These are phyloP conservation scores for Ilyonectria sp. DNA, from an alignment of 2,329 filamentous ascomycete species.

Conservation along the genomic window DNA sequence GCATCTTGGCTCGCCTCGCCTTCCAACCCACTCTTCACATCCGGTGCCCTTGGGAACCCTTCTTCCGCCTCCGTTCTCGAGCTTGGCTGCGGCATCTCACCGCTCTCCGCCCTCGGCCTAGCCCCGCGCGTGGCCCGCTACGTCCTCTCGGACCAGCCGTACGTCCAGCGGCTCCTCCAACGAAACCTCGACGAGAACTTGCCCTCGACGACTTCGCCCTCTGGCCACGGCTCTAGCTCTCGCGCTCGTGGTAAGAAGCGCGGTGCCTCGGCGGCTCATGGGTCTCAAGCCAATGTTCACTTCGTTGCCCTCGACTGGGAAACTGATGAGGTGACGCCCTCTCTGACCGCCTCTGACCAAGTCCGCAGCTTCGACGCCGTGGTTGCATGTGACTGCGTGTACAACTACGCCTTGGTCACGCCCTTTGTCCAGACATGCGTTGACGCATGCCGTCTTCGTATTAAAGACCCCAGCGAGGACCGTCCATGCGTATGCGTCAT, in stretches of 20 bases:
- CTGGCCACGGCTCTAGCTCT: slow-evolving; percentile 27
- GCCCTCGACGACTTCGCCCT: slow-evolving; percentile 26
- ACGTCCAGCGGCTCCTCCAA: slow-evolving; percentile 83
- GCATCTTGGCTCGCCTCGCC: slow-evolving; percentile 82
- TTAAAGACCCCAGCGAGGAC: slow-evolving; percentile 24
- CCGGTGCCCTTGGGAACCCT: slow-evolving; percentile 60
- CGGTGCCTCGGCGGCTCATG: not conserved
- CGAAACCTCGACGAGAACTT: slow-evolving; percentile 81
- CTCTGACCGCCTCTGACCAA: slow-evolving; percentile 55
- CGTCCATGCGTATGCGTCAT: slow-evolving; percentile 81
- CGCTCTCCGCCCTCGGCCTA: slow-evolving; percentile 80
- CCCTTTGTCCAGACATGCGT: slow-evolving; percentile 88
- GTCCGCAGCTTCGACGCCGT: slow-evolving; percentile 76
- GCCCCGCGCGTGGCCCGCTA: slow-evolving; percentile 75
- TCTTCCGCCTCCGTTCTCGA: slow-evolving; percentile 77
- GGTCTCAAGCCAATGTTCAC: slow-evolving; percentile 58
- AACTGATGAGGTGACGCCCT: slow-evolving; percentile 66
- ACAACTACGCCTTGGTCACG: slow-evolving; percentile 88
- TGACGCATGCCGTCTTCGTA: slow-evolving; percentile 77
- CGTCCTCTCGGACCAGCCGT: slow-evolving; percentile 89
- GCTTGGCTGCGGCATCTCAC: slow-evolving; percentile 90
- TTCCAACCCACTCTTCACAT: slow-evolving; percentile 73
- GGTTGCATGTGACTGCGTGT: slow-evolving; percentile 93
- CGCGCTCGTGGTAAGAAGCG: slow-evolving; percentile 38
- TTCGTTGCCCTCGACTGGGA: slow-evolving; percentile 89